Conservation (phyloP, 2,329 filamentous ascomycete species). For the Pezizomycotina sp. region DNA sequence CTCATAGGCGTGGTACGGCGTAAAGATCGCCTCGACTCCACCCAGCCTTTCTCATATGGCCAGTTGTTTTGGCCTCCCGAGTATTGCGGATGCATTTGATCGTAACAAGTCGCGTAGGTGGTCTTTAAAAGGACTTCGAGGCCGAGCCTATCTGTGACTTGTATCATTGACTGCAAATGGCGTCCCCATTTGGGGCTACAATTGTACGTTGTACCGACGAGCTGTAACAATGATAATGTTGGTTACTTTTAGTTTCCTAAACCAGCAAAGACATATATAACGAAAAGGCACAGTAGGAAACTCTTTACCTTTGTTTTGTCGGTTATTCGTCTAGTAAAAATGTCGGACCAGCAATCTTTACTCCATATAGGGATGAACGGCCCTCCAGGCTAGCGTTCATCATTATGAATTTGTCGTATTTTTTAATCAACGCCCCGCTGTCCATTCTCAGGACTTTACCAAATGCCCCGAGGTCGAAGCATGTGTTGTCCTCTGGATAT, state of each 20-base stretch:
- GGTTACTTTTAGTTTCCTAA: neutral
- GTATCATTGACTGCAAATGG: conserved; percentile 31
- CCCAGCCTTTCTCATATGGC: conserved; percentile 3
- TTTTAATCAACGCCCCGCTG: conserved; percentile 26
- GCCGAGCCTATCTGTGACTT: conserved; percentile 30
- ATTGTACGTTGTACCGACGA: conserved; percentile 30
- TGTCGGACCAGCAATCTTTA: conserved; percentile 29
- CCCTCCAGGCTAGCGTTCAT: conserved; percentile 29
- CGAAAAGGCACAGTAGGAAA: neutral
- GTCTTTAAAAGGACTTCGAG: conserved; percentile 28
- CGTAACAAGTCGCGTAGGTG: conserved; percentile 5
- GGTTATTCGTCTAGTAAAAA: conserved; percentile 27
- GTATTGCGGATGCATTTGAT: conserved; percentile 4
- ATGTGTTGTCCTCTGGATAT: conserved; percentile 27
- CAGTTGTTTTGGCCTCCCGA: conserved; percentile 9
- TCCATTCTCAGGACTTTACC: conserved; percentile 28
- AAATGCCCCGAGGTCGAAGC: conserved; percentile 29
- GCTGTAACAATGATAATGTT: conserved; percentile 20
- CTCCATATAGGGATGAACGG: conserved; percentile 30
- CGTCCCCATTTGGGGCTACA: conserved; percentile 26
- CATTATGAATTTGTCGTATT: conserved; percentile 29
- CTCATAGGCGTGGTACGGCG: conserved; percentile 4
- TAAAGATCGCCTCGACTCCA: conserved; percentile 10
- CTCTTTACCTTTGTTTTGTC: conserved; percentile 26
- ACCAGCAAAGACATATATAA: neutral